Percentiles rank a stretch among this genome's conserved stretches.
Conservation (phyloP, 495 filamentous ascomycete genomes). For the Xylaria nigripes region DNA sequence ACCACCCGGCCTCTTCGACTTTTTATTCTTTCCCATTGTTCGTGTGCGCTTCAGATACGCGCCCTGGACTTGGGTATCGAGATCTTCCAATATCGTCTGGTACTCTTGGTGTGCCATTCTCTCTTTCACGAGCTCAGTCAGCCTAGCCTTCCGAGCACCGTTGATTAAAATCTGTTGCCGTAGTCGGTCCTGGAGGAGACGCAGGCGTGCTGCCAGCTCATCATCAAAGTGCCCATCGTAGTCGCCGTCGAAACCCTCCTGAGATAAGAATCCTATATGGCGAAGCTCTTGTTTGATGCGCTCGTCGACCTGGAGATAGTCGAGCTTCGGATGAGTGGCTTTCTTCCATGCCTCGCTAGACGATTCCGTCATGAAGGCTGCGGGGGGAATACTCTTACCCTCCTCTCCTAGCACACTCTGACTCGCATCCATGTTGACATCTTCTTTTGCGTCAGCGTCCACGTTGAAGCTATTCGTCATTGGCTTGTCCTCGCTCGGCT, state of each 20-base stretch:
- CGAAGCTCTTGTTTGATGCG: conserved; percentile 84
- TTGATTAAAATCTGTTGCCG: conserved; percentile 75
- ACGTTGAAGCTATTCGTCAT: conserved; percentile 51
- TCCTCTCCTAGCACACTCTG: conserved; percentile 26
- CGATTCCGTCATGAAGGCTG: conserved; percentile 70
- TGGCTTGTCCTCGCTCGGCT: conserved; percentile 49
- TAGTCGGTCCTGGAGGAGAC: conserved; percentile 73
- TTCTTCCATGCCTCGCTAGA: conserved; percentile 51
- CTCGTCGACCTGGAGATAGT: conserved; percentile 79
- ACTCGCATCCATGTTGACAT: conserved; percentile 40
- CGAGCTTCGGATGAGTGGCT: conserved; percentile 55
- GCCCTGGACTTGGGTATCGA: conserved; percentile 89
- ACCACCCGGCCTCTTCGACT: conserved; percentile 69
- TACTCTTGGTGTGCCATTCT: conserved; percentile 94
- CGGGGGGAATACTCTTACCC: conserved; percentile 51
- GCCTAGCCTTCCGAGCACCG: conserved; percentile 76
- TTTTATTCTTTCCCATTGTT: conserved; percentile 78
- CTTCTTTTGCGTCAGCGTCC: conserved; percentile 45
- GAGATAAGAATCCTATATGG: conserved; percentile 81
- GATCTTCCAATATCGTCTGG: conserved; percentile 89
- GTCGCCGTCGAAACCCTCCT: conserved; percentile 54
- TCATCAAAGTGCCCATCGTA: conserved; percentile 90
- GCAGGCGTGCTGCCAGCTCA: conserved; percentile 82
- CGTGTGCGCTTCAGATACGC: conserved; percentile 95
- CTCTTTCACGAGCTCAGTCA: conserved; percentile 79